Base-by-base conservation (phyloP, 257 asterid genomes). In the Avicennia marina region DNA sequence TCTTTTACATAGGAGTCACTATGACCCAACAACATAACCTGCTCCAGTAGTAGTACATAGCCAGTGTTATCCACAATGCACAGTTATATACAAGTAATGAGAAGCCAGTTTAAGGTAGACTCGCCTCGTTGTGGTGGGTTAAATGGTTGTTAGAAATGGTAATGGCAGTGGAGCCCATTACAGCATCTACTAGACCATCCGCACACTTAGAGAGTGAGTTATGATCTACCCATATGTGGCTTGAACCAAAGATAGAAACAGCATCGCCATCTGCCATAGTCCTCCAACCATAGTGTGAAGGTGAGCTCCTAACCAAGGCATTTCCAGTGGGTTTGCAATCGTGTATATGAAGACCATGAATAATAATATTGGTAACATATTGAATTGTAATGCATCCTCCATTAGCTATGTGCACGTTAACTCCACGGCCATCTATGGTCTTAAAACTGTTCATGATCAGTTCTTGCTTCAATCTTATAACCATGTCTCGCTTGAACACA, bases 251-350 rank as follows among this genome's bases (percentile, higher is more conserved):
- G 58, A 89, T 86, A 8, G 97, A 89, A 53, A 89, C 24, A 1
- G 80, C 97, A 61, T 89, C 97, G 0, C 97, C 97, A 70, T 90
- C 97, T 32, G 96, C 95, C 93, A 84, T 76, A 19, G 97, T 90
- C 72, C 97, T 86, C 90, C 89, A 90, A 15, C 97, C 97, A 24
- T 66, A 90, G 56, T 90, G 97, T 1, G 86, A 10, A 2, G 89
- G 82, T 0, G 97, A 86, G 76, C 96, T 86, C 71, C 97, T 84
- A 62, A 90, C 94, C 93, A 90, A 70, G 31, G 96, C 97, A 39
- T 90, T 90, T 11, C 97, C 97, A 0, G 96, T 86, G 0, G 95
- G 96, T 33, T 70, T 86, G 20, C 93, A 81, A 38, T 90, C 96
- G 62, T 90, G 97, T 34, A 90, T 78, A 52, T 86, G 88, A 38